Percentiles rank a stretch among this genome's conserved stretches.
phyloP scores from a whole-genome alignment of 139 green algal species.

The Volvox africanus region DNA sequence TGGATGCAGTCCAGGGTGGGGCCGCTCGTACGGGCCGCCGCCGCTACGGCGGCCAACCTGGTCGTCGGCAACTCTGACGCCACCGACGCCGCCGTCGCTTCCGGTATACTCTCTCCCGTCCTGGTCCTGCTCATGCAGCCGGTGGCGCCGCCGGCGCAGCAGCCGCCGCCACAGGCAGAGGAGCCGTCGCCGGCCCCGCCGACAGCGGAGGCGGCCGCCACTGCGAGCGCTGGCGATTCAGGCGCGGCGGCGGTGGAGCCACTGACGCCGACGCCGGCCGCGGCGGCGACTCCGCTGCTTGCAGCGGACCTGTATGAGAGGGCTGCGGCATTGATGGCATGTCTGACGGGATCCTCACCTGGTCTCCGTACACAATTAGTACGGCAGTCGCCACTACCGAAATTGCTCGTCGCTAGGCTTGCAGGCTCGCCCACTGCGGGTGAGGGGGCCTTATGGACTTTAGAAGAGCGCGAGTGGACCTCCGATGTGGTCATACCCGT shows the following conservation, averaged over 20 bases:
- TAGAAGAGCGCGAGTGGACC: no score
- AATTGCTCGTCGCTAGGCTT: constrained; percentile 12
- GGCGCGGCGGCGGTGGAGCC: neutral
- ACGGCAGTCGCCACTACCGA: neutral
- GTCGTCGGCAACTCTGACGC: neutral
- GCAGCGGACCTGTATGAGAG: constrained; percentile 9
- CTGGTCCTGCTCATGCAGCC: constrained; percentile 19
- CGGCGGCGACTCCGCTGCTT: neutral
- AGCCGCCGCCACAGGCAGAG: neutral
- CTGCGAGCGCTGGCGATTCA: neutral
- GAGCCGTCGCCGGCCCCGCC: neutral
- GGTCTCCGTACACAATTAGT: constrained; percentile 14
- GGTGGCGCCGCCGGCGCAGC: neutral
- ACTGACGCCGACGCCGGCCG: neutral
- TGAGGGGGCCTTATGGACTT: neutral
- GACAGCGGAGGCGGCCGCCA: neutral
- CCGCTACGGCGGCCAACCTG: constrained; percentile 1
- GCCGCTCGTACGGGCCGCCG: neutral
- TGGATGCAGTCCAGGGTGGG: constrained; percentile 3
- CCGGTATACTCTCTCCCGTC: neutral
- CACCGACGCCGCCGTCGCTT: neutral
- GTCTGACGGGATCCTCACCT: neutral
- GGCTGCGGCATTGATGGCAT: neutral
- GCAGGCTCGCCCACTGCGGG: neutral
- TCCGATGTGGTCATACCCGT: no score